phyloP scores from a whole-genome alignment of 2,329 filamentous ascomycete species.

The Fusarium decemcellulare region DNA sequence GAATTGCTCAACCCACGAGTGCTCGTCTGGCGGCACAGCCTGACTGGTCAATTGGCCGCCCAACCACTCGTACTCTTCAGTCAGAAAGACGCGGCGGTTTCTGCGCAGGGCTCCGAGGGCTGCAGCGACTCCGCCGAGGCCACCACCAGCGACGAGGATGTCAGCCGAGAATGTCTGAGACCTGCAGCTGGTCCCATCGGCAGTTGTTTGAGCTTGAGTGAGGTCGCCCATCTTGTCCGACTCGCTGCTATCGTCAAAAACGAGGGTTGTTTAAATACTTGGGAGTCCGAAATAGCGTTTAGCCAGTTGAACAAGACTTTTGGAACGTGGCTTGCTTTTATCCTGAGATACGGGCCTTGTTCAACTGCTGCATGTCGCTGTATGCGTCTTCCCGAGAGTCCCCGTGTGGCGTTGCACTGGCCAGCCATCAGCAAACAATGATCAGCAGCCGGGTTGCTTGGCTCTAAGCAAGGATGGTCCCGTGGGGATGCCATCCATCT shows the following conservation, averaged over 20 bases:
- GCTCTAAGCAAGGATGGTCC: background rate
- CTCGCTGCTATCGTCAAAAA: no score
- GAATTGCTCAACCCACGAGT: constrained; percentile 49
- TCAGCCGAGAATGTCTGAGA: constrained; percentile 37
- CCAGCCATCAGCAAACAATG: background rate
- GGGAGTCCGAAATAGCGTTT: no score
- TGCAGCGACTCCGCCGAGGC: constrained; percentile 46
- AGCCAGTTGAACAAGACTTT: no score
- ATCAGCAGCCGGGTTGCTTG: background rate
- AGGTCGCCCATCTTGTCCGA: constrained; percentile 26
- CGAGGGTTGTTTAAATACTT: no score
- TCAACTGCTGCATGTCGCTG: background rate
- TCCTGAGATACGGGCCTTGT: no score
- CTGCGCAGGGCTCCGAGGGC: constrained; percentile 45
- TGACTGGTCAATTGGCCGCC: constrained; percentile 48
- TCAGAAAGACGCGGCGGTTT: constrained; percentile 42
- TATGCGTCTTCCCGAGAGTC: constrained; percentile 31
- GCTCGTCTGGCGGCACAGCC: constrained; percentile 48
- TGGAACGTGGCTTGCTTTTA: no score
- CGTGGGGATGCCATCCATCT: no score
- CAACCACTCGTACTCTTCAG: constrained; percentile 48
- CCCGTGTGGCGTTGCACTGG: constrained; percentile 31
- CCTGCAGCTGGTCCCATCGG: background rate
- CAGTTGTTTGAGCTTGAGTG: background rate
- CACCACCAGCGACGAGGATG: constrained; percentile 43